These are phyloP conservation scores for Podaxis mareebaensis DNA, from an alignment of 768 basidiomycete genomes.

Conservation along the genomic window DNA sequence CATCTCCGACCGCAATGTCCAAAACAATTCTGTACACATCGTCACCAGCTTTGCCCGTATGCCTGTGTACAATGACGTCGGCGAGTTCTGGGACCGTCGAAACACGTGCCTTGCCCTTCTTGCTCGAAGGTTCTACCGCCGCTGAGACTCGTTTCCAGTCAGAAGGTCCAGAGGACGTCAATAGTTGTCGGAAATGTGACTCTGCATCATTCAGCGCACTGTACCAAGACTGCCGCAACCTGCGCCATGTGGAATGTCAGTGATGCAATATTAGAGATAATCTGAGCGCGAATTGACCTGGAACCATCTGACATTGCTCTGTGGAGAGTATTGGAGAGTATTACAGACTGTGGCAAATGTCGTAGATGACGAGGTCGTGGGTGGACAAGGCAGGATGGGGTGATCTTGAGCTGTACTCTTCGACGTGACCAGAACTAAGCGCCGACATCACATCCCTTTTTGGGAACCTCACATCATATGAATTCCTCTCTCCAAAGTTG, in stretches of 20 bases:
- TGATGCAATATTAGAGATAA: not conserved
- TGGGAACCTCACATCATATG: conserved; percentile 4
- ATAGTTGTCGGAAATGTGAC: conserved; percentile 72
- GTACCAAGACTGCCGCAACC: conserved; percentile 84
- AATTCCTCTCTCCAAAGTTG: not conserved
- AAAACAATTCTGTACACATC: conserved; percentile 79
- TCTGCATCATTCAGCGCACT: conserved; percentile 75
- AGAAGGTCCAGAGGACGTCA: conserved; percentile 56
- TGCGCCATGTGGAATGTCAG: conserved; percentile 27
- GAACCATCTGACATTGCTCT: conserved; percentile 35
- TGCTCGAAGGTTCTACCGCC: conserved; percentile 38
- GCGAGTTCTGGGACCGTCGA: conserved; percentile 56
- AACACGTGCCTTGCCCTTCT: conserved; percentile 64
- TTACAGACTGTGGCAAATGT: not conserved
- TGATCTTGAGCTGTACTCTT: not conserved
- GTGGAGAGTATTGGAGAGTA: not conserved
- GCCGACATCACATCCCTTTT: conserved; percentile 18
- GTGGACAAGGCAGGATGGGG: not conserved
- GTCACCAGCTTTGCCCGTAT: conserved; percentile 67
- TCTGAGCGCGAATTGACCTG: conserved; percentile 19
- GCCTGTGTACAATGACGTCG: conserved; percentile 80
- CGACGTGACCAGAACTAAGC: conserved; percentile 14
- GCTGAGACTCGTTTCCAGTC: conserved; percentile 83
- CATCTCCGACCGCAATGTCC: conserved; percentile 72
- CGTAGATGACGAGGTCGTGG: not conserved